Conservation (phyloP, 768 basidiomycete genomes). For the Cyclocybe aegerita region DNA sequence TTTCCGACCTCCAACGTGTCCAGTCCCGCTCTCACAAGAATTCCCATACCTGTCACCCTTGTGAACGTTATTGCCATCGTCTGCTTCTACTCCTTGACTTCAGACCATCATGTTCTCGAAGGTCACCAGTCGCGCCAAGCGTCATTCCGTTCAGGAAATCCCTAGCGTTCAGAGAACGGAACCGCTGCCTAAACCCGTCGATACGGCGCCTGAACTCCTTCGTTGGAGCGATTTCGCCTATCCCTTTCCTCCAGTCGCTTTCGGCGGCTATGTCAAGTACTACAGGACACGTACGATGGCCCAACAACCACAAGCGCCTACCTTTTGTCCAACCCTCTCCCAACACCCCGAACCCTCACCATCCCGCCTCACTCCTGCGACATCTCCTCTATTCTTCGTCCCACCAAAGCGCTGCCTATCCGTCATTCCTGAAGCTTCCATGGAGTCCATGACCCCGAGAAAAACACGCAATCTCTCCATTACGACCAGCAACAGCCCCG, state of each 20-base stretch:
- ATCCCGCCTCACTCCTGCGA: conserved; percentile 15
- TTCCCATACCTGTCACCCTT: conserved; percentile 22
- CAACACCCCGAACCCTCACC: conserved; percentile 17
- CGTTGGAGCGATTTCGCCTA: conserved; percentile 34
- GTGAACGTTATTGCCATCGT: conserved; percentile 5
- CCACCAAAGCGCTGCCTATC: conserved; percentile 14
- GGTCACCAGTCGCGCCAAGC: conserved; percentile 21
- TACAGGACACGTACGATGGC: conserved; percentile 22
- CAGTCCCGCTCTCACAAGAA: neutral
- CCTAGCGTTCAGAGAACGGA: neutral
- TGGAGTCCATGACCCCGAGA: conserved; percentile 17
- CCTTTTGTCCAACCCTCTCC: conserved; percentile 17
- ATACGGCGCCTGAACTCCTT: conserved; percentile 32
- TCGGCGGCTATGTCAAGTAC: conserved; percentile 42
- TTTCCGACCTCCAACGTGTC: conserved; percentile 1
- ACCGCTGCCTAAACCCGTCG: conserved; percentile 10
- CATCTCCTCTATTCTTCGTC: conserved; percentile 16
- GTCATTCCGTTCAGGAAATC: conserved; percentile 10
- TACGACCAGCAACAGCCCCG: conserved; percentile 6
- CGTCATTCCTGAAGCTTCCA: conserved; percentile 24
- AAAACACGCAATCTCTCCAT: conserved; percentile 13
- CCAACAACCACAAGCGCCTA: conserved; percentile 14
- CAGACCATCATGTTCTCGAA: conserved; percentile 29
- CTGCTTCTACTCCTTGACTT: conserved; percentile 10
- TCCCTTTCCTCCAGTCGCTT: conserved; percentile 38